Percentiles rank a stretch among this genome's conserved stretches.
phyloP scores from a whole-genome alignment of 2,329 filamentous ascomycete species.

The Cercospora sesami region DNA sequence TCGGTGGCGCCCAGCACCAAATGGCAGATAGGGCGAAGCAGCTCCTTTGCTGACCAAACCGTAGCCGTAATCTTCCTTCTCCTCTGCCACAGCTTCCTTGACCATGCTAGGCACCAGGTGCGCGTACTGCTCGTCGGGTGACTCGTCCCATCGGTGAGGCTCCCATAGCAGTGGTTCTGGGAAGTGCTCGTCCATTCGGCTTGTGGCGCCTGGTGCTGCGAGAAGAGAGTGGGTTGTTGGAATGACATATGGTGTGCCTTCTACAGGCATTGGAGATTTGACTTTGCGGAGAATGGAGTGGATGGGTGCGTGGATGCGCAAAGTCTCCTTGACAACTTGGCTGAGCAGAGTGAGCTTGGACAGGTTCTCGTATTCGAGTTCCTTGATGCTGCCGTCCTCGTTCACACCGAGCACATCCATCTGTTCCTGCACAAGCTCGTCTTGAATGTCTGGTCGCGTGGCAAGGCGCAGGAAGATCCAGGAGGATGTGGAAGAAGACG shows the following conservation, averaged over 20 bases:
- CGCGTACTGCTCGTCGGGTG: slow-evolving; percentile 47
- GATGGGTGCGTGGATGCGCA: slow-evolving; percentile 87
- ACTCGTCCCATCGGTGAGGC: slow-evolving; percentile 83
- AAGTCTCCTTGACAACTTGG: slow-evolving; percentile 86
- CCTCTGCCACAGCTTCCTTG: slow-evolving; percentile 43
- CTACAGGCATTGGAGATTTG: slow-evolving; percentile 80
- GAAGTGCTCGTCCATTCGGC: slow-evolving; percentile 72
- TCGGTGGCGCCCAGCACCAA: slow-evolving; percentile 86
- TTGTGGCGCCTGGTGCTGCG: slow-evolving; percentile 79
- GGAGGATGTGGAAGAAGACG: slow-evolving; percentile 76
- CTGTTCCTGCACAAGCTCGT: slow-evolving; percentile 84
- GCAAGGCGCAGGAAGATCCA: slow-evolving; percentile 85
- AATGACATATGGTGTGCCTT: slow-evolving; percentile 79
- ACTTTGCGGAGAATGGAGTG: slow-evolving; percentile 94
- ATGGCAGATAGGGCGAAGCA: slow-evolving; percentile 86
- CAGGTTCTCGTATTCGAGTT: slow-evolving; percentile 74
- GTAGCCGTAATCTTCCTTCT: slow-evolving; percentile 90
- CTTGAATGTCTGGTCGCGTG: slow-evolving; percentile 71
- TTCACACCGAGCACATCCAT: slow-evolving; percentile 69
- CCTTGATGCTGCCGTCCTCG: slow-evolving; percentile 55
- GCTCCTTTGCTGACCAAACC: slow-evolving; percentile 90
- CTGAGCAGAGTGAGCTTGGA: slow-evolving; percentile 77
- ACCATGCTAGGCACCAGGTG: slow-evolving; percentile 34
- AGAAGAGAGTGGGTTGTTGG: slow-evolving; percentile 79
- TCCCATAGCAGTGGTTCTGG: slow-evolving; percentile 81